A percentile compares a stretch with the other conserved stretches of the same genome.
phyloP scores from a whole-genome alignment of 179 eudicot genomes.

The Corrigiola litoralis region DNA sequence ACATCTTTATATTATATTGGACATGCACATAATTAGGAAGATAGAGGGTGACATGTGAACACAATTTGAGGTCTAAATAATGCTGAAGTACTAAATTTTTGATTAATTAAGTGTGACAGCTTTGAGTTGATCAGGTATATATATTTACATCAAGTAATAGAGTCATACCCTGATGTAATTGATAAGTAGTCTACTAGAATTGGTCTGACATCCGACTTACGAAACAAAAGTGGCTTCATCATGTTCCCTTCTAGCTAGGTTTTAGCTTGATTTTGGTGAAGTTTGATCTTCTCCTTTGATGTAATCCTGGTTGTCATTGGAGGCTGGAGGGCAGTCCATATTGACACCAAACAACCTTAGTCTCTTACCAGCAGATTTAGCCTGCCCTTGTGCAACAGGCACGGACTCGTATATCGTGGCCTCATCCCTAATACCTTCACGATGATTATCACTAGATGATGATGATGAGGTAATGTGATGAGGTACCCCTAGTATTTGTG shows the following conservation, averaged over 20 bases:
- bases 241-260: not conserved
- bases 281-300: not conserved
- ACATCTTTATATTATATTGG: too few relatives aligned
- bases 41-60: not conserved
- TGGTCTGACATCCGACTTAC: not conserved
- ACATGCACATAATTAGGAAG: too few relatives aligned
- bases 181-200: not conserved
- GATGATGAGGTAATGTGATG: not conserved
- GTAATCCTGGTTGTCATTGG: too few relatives aligned
- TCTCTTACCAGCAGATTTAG: slow-evolving; percentile 41
- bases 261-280: slow-evolving; percentile 2
- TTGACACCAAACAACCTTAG: slow-evolving; percentile 24
- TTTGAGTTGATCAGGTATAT: slow-evolving; percentile 5
- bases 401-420: slow-evolving; percentile 58
- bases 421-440: slow-evolving; percentile 21
- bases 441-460: not conserved
- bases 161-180: slow-evolving; percentile 7
- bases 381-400: slow-evolving; percentile 70
- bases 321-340: slow-evolving; percentile 6
- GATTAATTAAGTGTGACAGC: not conserved
- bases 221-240: not conserved
- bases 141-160: not conserved
- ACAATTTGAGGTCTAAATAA: not conserved
- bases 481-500: not conserved
- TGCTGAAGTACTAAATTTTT: slow-evolving; percentile 2